phyloP scores from a whole-genome alignment of 257 asterid species.

The Solanum chilense region DNA sequence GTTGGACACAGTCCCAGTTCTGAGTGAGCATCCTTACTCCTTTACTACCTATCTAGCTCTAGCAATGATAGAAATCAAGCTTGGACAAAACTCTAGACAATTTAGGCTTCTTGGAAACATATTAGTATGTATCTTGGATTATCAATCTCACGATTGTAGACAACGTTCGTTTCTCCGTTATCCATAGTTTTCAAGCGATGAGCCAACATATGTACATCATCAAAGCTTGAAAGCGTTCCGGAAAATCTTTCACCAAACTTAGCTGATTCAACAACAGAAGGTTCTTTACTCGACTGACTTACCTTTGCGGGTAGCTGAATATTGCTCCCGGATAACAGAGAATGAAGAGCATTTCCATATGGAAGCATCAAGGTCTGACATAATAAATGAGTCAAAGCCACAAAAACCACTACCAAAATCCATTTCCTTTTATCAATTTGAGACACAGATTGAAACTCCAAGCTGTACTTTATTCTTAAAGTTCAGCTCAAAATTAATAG shows the following conservation, averaged over 20 bases:
- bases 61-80: too few relatives aligned
- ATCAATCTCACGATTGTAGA: too few relatives aligned
- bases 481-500: neutral
- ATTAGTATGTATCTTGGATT: too few relatives aligned
- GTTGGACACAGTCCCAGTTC: too few relatives aligned
- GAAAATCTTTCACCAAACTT: slow-evolving; percentile 2
- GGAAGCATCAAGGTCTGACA: slow-evolving; percentile 84
- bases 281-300: slow-evolving; percentile 5
- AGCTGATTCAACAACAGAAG: slow-evolving; percentile 6
- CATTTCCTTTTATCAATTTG: slow-evolving; percentile 63
- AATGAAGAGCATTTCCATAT: slow-evolving; percentile 46
- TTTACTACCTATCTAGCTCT: too few relatives aligned
- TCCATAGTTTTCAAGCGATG: neutral
- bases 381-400: slow-evolving; percentile 60
- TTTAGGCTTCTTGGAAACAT: too few relatives aligned
- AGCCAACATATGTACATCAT: slow-evolving; percentile 15
- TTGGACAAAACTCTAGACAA: too few relatives aligned
- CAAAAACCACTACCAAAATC: slow-evolving; percentile 55
- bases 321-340: slow-evolving; percentile 30
- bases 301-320: neutral
- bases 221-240: slow-evolving; percentile 8
- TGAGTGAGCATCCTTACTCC: too few relatives aligned
- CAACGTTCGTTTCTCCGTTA: too few relatives aligned
- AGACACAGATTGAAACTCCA: slow-evolving; percentile 24
- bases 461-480: slow-evolving; percentile 22